Percentiles rank a stretch among this genome's conserved stretches.
phyloP scores from a whole-genome alignment of 2,329 filamentous ascomycete genomes.

The Aspergillus uvarum region DNA sequence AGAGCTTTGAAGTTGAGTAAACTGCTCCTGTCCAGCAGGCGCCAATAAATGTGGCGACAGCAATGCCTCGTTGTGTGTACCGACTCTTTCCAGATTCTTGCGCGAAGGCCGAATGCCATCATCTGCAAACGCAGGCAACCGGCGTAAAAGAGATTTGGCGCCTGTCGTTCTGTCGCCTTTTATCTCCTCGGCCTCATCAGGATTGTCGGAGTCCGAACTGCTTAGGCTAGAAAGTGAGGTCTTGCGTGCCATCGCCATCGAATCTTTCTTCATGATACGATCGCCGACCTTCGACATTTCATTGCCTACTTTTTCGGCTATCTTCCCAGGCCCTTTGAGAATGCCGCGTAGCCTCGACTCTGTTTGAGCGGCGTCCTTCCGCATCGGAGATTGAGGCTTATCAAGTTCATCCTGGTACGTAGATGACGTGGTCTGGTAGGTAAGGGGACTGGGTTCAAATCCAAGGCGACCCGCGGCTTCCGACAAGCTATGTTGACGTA shows the following conservation, averaged over 20 bases:
- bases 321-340: conserved; percentile 69
- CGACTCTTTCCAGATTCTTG: conserved; percentile 34
- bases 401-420: conserved; percentile 25
- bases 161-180: conserved; percentile 31
- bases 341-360: conserved; percentile 68
- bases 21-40: conserved; percentile 42
- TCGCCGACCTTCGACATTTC: conserved; percentile 64
- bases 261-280: conserved; percentile 60
- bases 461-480: conserved; percentile 19
- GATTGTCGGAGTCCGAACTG: conserved; percentile 50
- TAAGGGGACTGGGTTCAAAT: conserved; percentile 31
- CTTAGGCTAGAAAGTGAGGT: conserved; percentile 47
- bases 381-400: conserved; percentile 21
- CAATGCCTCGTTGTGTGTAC: conserved; percentile 42
- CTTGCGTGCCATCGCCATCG: conserved; percentile 42
- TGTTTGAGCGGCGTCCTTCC: conserved; percentile 37
- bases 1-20: conserved; percentile 28
- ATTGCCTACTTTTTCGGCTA: conserved; percentile 70
- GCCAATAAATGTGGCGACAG: conserved; percentile 55
- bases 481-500: conserved; percentile 18
- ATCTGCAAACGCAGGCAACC: conserved; percentile 37
- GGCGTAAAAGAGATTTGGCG: conserved; percentile 30
- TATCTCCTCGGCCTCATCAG: conserved; percentile 43
- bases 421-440: conserved; percentile 25
- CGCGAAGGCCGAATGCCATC: conserved; percentile 33